Evolutionary conservation across 805 yeast genomes (phyloP), one percentile per base, ranked within the genome.

Genomic region (Pichia eremophila): DNA sequence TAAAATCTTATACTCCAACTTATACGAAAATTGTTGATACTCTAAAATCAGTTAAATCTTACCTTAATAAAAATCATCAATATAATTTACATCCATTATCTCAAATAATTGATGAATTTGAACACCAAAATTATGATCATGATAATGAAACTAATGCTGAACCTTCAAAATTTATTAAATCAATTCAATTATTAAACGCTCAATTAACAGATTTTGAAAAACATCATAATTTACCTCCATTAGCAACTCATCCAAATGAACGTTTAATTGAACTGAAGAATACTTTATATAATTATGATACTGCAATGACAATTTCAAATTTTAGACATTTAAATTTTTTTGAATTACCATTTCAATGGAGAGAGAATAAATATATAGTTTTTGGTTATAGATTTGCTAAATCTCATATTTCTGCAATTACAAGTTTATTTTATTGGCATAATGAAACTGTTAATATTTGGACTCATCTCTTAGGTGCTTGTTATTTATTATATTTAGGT

Each of bases 391-490:
- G 97, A 51, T 93, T 91, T 66, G 80, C 83, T 51, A 68, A 77
- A 48, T 73, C 76, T 39, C 89, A 83, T 59, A 31, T 58, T 8
- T 73, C 75, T 46, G 83, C 93, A 54, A 45, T 83, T 31, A 64
- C 70, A 50, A 78, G 90, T 43, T 68, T 89, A 17, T 74, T 79
- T 59, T 62, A 70, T 43, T 53, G 74, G 62, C 98, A 93, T 66
- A 91, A 91, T 62, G 99, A 91, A 64, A 77, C 95, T 0, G 75
- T 85, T 60, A 93, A 93, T 65, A 89, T 91, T 47, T 91, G 99
- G 98, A 77, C 96, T 0, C 99, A 91, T 67, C 58, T 87, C 14
- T 35, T 79, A 2, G 98, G 97, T 14, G 75, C 84, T 3, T 31
- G 78, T 3, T 57, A 78, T 29, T 66, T 90, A 61, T 45, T 74